Evolutionary conservation across 2,329 filamentous ascomycete species (phyloP).

Genomic region (Cladosporium sphaerospermum): DNA sequence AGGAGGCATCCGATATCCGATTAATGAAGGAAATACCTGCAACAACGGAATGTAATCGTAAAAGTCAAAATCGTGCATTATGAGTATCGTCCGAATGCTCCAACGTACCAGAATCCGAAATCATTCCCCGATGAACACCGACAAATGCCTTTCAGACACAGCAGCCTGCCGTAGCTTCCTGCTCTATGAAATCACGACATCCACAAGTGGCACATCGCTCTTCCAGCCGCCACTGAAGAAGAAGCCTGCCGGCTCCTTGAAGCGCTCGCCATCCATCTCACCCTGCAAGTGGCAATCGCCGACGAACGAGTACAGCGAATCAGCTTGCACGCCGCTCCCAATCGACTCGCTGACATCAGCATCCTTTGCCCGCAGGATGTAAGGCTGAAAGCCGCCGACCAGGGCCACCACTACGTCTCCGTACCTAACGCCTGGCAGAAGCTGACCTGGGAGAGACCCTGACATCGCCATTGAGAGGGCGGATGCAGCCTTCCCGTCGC

Average conservation of each 20-base stretch:
- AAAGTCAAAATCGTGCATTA: no score
- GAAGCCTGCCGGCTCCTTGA: not conserved
- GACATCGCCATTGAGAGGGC: not conserved
- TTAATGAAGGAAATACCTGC: no score
- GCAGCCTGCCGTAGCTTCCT: not conserved
- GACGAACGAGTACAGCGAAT: conserved; percentile 4
- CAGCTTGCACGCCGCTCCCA: not conserved
- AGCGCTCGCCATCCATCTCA: conserved; percentile 9
- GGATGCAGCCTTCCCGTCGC: not conserved
- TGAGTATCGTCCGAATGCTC: no score
- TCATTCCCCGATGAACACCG: no score
- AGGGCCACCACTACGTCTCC: conserved; percentile 10
- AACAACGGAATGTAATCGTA: no score
- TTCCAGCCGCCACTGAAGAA: not conserved
- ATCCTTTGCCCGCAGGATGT: conserved; percentile 2
- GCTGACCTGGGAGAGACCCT: conserved; percentile 3
- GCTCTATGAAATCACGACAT: conserved; percentile 1
- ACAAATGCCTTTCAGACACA: no score
- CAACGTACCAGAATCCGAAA: no score
- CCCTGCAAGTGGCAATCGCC: conserved; percentile 10
- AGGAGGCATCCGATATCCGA: no score
- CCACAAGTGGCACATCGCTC: not conserved
- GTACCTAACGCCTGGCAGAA: not conserved
- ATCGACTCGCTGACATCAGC: not conserved
- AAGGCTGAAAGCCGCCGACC: conserved; percentile 11